These are phyloP conservation scores for Aureoboletus auriporus DNA, from an alignment of 768 basidiomycete species.

Conservation along the genomic window DNA sequence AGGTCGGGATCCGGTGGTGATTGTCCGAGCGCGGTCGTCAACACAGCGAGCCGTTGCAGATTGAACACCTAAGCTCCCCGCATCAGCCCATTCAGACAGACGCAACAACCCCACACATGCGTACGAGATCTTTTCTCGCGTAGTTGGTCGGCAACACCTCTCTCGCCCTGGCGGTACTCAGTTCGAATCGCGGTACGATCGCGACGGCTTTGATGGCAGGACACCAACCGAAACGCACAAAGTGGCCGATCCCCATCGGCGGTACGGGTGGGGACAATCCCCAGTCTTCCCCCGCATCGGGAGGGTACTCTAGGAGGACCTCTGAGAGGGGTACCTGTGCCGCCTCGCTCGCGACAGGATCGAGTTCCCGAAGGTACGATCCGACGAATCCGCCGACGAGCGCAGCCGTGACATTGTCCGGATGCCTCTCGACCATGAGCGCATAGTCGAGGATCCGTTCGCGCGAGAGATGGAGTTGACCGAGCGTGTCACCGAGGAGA, in stretches of 20 bases:
- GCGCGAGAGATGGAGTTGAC: constrained; percentile 60
- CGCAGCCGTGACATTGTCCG: constrained; percentile 98
- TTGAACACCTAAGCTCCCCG: constrained; percentile 80
- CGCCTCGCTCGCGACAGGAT: constrained; percentile 72
- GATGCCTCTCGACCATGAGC: constrained; percentile 98
- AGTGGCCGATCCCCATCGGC: constrained; percentile 90
- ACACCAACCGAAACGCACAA: constrained; percentile 85
- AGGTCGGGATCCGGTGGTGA: constrained; percentile 91
- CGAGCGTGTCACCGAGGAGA: constrained; percentile 82
- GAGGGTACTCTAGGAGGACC: constrained; percentile 93
- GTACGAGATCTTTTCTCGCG: constrained; percentile 85
- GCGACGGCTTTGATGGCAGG: constrained; percentile 85
- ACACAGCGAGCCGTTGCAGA: constrained; percentile 90
- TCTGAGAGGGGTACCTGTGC: constrained; percentile 92
- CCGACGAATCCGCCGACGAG: constrained; percentile 97
- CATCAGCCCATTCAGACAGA: constrained; percentile 1
- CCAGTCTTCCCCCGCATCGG: constrained; percentile 90
- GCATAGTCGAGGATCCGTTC: constrained; percentile 90
- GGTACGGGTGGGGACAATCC: constrained; percentile 84
- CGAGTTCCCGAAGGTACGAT: constrained; percentile 89
- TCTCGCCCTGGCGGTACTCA: constrained; percentile 93
- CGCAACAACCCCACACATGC: background rate
- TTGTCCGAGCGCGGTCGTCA: constrained; percentile 89
- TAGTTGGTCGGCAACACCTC: constrained; percentile 83
- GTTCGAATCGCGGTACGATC: constrained; percentile 92